A percentile compares a stretch with the other conserved stretches of the same genome.
Evolutionary conservation across 768 basidiomycete genomes (phyloP).

Genomic region (Rossbeevera mucosa): DNA sequence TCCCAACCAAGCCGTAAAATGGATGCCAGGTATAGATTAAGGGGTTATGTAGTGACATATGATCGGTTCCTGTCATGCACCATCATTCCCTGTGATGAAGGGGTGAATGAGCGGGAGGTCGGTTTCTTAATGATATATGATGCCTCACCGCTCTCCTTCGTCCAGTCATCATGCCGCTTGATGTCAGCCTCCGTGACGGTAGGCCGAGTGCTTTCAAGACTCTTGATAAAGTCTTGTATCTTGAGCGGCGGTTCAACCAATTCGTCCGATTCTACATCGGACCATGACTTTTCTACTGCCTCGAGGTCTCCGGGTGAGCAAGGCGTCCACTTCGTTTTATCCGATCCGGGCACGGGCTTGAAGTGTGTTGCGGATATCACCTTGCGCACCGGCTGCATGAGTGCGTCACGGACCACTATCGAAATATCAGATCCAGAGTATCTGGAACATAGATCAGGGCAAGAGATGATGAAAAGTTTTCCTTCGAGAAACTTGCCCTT

Average conservation of each 20-base stretch:
- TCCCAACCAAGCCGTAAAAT: constrained; percentile 9
- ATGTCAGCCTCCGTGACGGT: constrained; percentile 91
- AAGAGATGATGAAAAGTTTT: background rate
- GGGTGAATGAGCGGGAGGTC: background rate
- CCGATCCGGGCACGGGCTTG: constrained; percentile 45
- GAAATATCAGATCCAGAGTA: constrained; percentile 96
- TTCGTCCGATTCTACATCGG: constrained; percentile 82
- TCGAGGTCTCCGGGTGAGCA: constrained; percentile 91
- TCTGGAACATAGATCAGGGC: constrained; percentile 27
- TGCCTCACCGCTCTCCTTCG: constrained; percentile 69
- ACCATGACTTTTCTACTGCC: constrained; percentile 86
- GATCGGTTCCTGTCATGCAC: constrained; percentile 20
- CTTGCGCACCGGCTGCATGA: constrained; percentile 98
- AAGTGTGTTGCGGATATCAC: constrained; percentile 96
- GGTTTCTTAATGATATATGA: background rate
- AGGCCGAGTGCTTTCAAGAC: constrained; percentile 71
- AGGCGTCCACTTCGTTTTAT: constrained; percentile 74
- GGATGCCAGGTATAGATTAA: constrained; percentile 20
- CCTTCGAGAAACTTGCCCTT: constrained; percentile 48
- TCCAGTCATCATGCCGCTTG: constrained; percentile 78
- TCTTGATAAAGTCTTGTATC: constrained; percentile 76
- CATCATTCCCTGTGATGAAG: constrained; percentile 26
- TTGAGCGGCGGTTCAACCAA: constrained; percentile 83
- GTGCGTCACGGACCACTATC: constrained; percentile 88
- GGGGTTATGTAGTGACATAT: constrained; percentile 1